These are phyloP conservation scores for Gynostemma pentaphyllum DNA, from an alignment of 306 rosid species.

Conservation along the genomic window DNA sequence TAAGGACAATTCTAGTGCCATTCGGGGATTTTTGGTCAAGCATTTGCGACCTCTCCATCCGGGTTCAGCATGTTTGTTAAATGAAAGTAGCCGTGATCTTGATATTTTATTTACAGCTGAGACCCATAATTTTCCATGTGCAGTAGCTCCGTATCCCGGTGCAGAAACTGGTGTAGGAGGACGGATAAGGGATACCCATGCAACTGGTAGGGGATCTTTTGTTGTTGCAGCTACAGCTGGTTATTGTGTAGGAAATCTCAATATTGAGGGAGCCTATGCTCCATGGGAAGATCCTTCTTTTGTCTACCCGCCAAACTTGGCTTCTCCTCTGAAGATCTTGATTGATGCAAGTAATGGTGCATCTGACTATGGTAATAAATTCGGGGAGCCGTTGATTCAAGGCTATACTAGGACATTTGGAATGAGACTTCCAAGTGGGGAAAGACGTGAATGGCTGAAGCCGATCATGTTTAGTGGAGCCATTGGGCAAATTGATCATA, in stretches of 20 bases:
- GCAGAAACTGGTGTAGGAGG: conserved; percentile 97
- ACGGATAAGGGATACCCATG: conserved; percentile 91
- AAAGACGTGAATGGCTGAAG: conserved; percentile 94
- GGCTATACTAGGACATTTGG: conserved; percentile 93
- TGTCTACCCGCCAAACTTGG: conserved; percentile 72
- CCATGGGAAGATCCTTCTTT: conserved; percentile 92
- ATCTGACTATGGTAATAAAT: conserved; percentile 91
- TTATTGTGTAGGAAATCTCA: conserved; percentile 93
- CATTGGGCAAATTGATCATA: conserved; percentile 81
- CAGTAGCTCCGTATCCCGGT: conserved; percentile 96
- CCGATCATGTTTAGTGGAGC: conserved; percentile 96
- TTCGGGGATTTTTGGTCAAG: conserved; percentile 57
- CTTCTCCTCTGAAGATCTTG: conserved; percentile 76
- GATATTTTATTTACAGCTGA: conserved; percentile 86
- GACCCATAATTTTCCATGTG: conserved; percentile 94
- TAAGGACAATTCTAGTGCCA: conserved; percentile 95
- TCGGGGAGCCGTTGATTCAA: conserved; percentile 97
- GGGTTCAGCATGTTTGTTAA: conserved; percentile 49
- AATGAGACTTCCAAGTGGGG: conserved; percentile 87
- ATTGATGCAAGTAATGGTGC: conserved; percentile 87
- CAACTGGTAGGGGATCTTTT: conserved; percentile 86
- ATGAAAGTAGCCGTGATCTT: conserved; percentile 26
- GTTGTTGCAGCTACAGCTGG: conserved; percentile 91
- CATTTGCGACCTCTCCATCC: conserved; percentile 61
- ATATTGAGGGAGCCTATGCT: conserved; percentile 50